A percentile compares a stretch with the other conserved stretches of the same genome.
Conservation (phyloP, 768 basidiomycete species). For the Mycena indigotica region DNA sequence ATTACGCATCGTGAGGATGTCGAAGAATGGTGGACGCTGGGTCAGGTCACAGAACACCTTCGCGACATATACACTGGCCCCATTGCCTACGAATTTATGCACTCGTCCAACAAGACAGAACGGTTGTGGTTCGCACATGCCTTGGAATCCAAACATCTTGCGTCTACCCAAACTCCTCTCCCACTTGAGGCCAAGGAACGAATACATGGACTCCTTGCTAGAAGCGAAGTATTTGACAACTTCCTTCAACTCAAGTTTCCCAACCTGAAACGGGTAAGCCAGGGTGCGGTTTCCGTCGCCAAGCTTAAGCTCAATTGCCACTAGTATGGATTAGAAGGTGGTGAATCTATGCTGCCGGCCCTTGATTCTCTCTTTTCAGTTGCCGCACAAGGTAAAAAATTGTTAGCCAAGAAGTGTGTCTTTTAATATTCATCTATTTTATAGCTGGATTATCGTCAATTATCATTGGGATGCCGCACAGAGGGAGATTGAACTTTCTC, state of each 20-base stretch:
- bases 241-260: constrained; percentile 90
- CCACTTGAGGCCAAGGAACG: constrained; percentile 46
- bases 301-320: no score
- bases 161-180: constrained; percentile 36
- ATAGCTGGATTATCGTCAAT: constrained; percentile 68
- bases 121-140: constrained; percentile 87
- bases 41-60: constrained; percentile 70
- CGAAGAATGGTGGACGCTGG: constrained; percentile 64
- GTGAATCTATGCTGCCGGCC: constrained; percentile 91
- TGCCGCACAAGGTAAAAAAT: constrained; percentile 59
- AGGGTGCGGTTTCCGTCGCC: no score
- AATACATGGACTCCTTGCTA: constrained; percentile 68
- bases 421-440: not conserved
- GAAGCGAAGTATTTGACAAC: constrained; percentile 81
- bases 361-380: constrained; percentile 74
- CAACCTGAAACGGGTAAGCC: constrained; percentile 70
- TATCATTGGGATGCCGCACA: constrained; percentile 84
- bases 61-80: constrained; percentile 77
- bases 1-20: constrained; percentile 25
- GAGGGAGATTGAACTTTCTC: constrained; percentile 84
- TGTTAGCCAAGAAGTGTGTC: no score
- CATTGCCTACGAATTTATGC: constrained; percentile 93
- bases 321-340: constrained; percentile 83
- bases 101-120: constrained; percentile 83
- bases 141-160: constrained; percentile 63